Percentiles rank a stretch among this genome's conserved stretches.
phyloP scores from a whole-genome alignment of 78 protist species.

The slime mould (Dictyostelium discoideum) region dicty_2.7 NC_007091.3:2994501-2995000 shows the following conservation, averaged over 20 bases:
- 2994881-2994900: conserved; percentile 83
- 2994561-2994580: conserved; percentile 46
- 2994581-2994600: conserved; percentile 31
- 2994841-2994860: conserved; percentile 76
- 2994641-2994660: conserved; percentile 73
- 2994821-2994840: conserved; percentile 68
- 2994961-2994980: conserved; percentile 94
- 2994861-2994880: conserved; percentile 89
- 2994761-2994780: conserved; percentile 71
- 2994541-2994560: conserved; percentile 58
- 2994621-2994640: conserved; percentile 30
- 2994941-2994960: conserved; percentile 83
- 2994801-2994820: conserved; percentile 87
- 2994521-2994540: conserved; percentile 22
- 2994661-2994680: conserved; percentile 82
- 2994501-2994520: conserved; percentile 26
- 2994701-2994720: conserved; percentile 56
- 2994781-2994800: conserved; percentile 82
- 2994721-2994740: conserved; percentile 81
- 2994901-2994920: conserved; percentile 75
- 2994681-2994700: conserved; percentile 86
- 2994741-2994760: conserved; percentile 88
- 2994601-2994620: conserved; percentile 57
- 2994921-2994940: conserved; percentile 84
- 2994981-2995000: conserved; percentile 88